Evolutionary conservation across 805 yeast species (phyloP).

Genomic region (Candida insectalens): DNA sequence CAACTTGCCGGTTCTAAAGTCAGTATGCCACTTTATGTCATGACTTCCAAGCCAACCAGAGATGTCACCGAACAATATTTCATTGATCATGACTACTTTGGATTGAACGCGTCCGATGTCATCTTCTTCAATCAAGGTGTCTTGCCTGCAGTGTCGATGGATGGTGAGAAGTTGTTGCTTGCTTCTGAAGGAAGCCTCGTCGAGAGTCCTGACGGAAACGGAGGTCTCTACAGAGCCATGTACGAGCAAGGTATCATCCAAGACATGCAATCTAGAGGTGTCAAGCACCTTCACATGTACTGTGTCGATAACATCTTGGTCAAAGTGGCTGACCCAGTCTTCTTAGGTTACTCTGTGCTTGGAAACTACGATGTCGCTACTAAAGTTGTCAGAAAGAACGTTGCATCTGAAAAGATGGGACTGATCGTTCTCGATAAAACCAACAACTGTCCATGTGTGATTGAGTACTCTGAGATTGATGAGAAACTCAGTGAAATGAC

Average conservation of each 20-base stretch:
- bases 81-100: slow-evolving; percentile 53
- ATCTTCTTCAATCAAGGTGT: slow-evolving; percentile 91
- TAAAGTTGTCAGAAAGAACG: slow-evolving; percentile 89
- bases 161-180: slow-evolving; percentile 57
- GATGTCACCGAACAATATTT: slow-evolving; percentile 66
- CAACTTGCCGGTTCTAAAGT: slow-evolving; percentile 31
- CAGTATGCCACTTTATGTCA: slow-evolving; percentile 73
- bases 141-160: slow-evolving; percentile 72
- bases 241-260: slow-evolving; percentile 50
- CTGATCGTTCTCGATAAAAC: slow-evolving; percentile 64
- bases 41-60: slow-evolving; percentile 91
- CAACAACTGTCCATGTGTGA: slow-evolving; percentile 67
- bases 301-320: slow-evolving; percentile 94
- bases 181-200: slow-evolving; percentile 49
- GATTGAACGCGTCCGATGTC: slow-evolving; percentile 50
- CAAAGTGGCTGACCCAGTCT: slow-evolving; percentile 86
- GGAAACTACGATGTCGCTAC: slow-evolving; percentile 72
- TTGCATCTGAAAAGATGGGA: slow-evolving; percentile 84
- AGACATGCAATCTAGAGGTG: slow-evolving; percentile 58
- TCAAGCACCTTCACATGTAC: slow-evolving; percentile 90
- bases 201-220: slow-evolving; percentile 96
- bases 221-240: slow-evolving; percentile 88
- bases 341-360: slow-evolving; percentile 73
- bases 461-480: slow-evolving; percentile 90
- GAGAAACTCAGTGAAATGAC: slow-evolving; percentile 55